phyloP scores from a whole-genome alignment of 176 grass and related monocot species.

The Puya raimondii region DNA sequence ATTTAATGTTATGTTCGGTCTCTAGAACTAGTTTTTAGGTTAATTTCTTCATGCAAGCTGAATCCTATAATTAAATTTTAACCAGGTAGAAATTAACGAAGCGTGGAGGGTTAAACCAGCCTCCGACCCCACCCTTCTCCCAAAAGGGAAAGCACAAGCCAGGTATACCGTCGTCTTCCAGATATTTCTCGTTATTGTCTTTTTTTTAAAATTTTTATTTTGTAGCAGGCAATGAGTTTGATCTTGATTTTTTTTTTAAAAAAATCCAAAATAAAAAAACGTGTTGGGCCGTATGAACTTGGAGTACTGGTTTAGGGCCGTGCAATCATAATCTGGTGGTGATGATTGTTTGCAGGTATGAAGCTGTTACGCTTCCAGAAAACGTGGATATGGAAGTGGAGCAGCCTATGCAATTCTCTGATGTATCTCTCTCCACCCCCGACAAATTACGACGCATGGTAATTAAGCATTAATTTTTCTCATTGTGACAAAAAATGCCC shows the following conservation, averaged over 20 bases:
- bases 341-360: constrained; percentile 40
- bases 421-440: constrained; percentile 18
- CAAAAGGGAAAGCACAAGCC: constrained; percentile 73
- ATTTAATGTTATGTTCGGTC: background rate
- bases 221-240: background rate
- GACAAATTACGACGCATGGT: constrained; percentile 58
- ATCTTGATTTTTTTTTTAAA: no score
- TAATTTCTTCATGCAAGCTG: background rate
- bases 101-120: constrained; percentile 48
- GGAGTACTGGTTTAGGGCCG: background rate
- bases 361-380: constrained; percentile 65
- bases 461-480: constrained; percentile 10
- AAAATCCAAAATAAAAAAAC: no score
- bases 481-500: background rate
- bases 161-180: constrained; percentile 29
- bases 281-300: background rate
- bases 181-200: no score
- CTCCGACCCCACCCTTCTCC: constrained; percentile 41
- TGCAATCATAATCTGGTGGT: constrained; percentile 16
- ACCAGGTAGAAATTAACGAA: constrained; percentile 61
- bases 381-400: constrained; percentile 53
- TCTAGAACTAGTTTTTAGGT: background rate
- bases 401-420: constrained; percentile 41
- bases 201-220: background rate
- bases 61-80: background rate